Conservation (phyloP, 495 filamentous ascomycete species). For the Echria macrotheca region DNA sequence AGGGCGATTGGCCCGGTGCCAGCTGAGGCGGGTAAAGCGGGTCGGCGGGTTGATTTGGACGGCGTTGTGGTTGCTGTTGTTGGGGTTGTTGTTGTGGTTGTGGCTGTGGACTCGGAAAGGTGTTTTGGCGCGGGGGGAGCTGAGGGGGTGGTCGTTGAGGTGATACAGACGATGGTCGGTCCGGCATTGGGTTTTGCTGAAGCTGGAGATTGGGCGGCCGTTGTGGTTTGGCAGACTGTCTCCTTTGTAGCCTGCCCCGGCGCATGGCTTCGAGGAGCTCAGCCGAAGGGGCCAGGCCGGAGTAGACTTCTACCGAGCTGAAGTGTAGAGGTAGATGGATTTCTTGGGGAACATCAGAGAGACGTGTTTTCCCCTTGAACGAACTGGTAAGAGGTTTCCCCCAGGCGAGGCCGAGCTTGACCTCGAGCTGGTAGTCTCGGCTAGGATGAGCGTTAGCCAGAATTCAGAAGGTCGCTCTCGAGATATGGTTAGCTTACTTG, state of each 20-base stretch:
- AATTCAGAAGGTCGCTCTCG: neutral
- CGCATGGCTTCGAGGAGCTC: constrained; percentile 67
- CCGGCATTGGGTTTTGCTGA: constrained; percentile 19
- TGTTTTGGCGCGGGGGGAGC: neutral
- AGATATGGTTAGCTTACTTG: constrained; percentile 19
- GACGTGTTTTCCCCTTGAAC: constrained; percentile 12
- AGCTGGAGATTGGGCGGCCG: constrained; percentile 17
- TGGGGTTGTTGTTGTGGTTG: constrained; percentile 24
- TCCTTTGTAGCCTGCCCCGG: constrained; percentile 22
- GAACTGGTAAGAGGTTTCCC: constrained; percentile 21
- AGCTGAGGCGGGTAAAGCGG: constrained; percentile 46
- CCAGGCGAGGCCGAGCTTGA: constrained; percentile 67
- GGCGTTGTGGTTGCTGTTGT: constrained; percentile 11
- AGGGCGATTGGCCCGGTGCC: constrained; percentile 16
- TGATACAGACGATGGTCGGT: neutral
- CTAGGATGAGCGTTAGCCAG: constrained; percentile 6
- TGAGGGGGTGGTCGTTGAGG: constrained; percentile 7
- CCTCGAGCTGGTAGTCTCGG: constrained; percentile 74
- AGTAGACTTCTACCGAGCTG: constrained; percentile 68
- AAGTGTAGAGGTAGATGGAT: constrained; percentile 72
- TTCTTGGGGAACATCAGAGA: constrained; percentile 52
- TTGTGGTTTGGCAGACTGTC: constrained; percentile 4
- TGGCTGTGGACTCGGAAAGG: neutral
- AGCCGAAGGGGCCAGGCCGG: constrained; percentile 80
- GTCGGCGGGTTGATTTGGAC: constrained; percentile 24